Evolutionary conservation across 768 basidiomycete genomes (phyloP), one percentile per base, ranked within the genome.

Genomic region (Albatrellus ellisii): DNA sequence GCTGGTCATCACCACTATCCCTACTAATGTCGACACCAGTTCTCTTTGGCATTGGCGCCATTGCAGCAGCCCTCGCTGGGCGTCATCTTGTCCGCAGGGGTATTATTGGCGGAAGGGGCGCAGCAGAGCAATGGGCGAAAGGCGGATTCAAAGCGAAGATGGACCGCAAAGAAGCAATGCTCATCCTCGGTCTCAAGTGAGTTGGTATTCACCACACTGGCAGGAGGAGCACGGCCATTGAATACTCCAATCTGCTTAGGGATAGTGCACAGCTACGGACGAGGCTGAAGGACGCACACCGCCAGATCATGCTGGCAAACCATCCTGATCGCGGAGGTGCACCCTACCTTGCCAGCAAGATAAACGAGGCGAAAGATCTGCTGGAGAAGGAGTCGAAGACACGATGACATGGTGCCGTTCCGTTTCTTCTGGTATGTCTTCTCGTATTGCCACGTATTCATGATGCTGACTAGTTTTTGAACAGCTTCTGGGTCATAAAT

Each of bases 261-360:
- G 94, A 98, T 49, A 76, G 78, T 14, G 72, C 86, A 8, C 68
- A 67, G 43, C 64, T 94, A n/a, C 72, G 75, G n/a, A 73, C 57
- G 41, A 77, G 69, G 59, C 59, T 97, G 44, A 97, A 97, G 64
- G 94, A 97, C 52, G 91, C 95, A 0, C 95, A 99, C 63, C 78
- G 94, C 42, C 76, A 83, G 27, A 86, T 99, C 52, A 99, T 99
- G 95, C 72, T 98, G 39, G 86, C 90, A 22, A 99, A 99, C 63
- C 95, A 99, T 64, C 95, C 95, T 9, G 95, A 99, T 67, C 73
- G 95, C 47, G 95, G 95, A 26, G 95, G 95, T 24, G 87, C 91
- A n/a, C 95, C 95, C 6, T 99, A 97, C 62, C 65, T 98, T 38
- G 92, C 95, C 10, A 91, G 89, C 55, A 98, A 99, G 71, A 94